Conservation (phyloP, 257 asterid genomes). For the Lycium ferocissimum region DNA sequence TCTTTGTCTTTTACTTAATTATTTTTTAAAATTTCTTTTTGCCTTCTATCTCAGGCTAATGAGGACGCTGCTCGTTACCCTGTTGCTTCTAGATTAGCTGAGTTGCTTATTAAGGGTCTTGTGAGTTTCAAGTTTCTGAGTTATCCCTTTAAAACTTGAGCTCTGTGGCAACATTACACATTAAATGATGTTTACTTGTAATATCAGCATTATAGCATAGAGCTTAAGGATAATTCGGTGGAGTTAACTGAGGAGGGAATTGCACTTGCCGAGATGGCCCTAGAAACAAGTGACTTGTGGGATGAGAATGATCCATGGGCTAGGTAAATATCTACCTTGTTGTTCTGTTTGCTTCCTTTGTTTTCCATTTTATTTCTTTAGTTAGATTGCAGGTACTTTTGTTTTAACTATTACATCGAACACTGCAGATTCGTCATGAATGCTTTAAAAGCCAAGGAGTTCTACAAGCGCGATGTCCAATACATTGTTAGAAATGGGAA, state of each 20-base stretch:
- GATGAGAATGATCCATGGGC: conserved; percentile 99
- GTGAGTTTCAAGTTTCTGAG: conserved; percentile 52
- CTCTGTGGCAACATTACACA: conserved; percentile 25
- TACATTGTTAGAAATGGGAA: conserved; percentile 88
- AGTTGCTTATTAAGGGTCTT: conserved; percentile 69
- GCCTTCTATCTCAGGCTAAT: conserved; percentile 60
- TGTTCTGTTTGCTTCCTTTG: conserved; percentile 21
- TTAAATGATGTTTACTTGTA: conserved; percentile 32
- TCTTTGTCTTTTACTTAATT: conserved; percentile 26
- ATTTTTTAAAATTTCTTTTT: conserved; percentile 12
- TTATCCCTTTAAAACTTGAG: conserved; percentile 10
- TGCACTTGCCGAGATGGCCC: conserved; percentile 87
- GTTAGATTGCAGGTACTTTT: conserved; percentile 6
- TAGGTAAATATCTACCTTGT: conserved; percentile 56
- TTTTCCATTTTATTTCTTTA: neutral
- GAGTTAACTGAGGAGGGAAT: conserved; percentile 98
- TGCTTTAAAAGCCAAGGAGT: conserved; percentile 95
- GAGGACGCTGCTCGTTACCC: conserved; percentile 93
- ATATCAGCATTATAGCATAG: conserved; percentile 85
- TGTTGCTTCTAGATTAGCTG: conserved; percentile 96
- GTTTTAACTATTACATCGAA: conserved; percentile 18
- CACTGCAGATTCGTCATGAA: conserved; percentile 80
- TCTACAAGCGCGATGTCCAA: conserved; percentile 90
- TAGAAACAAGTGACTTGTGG: conserved; percentile 94
- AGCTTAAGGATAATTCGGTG: conserved; percentile 90